Evolutionary conservation across 208 protist species (phyloP), one percentile per base, ranked within the genome.

Genomic region (Endotrypanum monterogeii): DNA sequence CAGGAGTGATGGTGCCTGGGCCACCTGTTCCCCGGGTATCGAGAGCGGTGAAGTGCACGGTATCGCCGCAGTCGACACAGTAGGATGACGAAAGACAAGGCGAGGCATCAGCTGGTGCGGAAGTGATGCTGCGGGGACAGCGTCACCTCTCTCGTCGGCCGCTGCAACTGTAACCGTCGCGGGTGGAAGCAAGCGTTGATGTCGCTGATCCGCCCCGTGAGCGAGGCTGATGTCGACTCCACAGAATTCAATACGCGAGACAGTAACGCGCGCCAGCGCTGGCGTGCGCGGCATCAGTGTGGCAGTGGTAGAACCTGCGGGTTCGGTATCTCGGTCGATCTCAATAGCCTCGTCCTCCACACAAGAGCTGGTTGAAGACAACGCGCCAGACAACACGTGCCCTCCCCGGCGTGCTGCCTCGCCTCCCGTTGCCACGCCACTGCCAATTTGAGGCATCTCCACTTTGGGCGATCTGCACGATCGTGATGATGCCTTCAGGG

Each of bases 141-240:
- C 32, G 32, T 30, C 50, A 28, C n/a, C 54, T 56, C 35, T 50
- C 28, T 2, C 28, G 23, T 46, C 32, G 39, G 39, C 28, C 9
- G 61, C 37, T 76, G 72, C 28, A 28, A 76, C 48, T 14, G 70
- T 67, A 18, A 80, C 65, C 9, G 65, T 69, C 2, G 70, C 69
- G 4, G 76, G 76, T 25, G 61, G 70, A 25, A 76, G 54, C 37
- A 51, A 35, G 25, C 60, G 37, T 20, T 32, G 69, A 60, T 76
- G 70, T 5, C 63, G 62, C 28, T 80, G 76, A 30, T 63, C 69
- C n/a, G 56, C 32, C 2, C 69, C 76, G 18, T 71, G 54, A 14
- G 70, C 76, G 7, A 76, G 65, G 48, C 76, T 68, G 16, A 80
- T 46, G 35, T 80, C 76, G 0, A 80, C 70, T 20, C 76, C 76